Conservation (phyloP, 2,329 filamentous ascomycete genomes). For the Colletotrichum noveboracense region DNA sequence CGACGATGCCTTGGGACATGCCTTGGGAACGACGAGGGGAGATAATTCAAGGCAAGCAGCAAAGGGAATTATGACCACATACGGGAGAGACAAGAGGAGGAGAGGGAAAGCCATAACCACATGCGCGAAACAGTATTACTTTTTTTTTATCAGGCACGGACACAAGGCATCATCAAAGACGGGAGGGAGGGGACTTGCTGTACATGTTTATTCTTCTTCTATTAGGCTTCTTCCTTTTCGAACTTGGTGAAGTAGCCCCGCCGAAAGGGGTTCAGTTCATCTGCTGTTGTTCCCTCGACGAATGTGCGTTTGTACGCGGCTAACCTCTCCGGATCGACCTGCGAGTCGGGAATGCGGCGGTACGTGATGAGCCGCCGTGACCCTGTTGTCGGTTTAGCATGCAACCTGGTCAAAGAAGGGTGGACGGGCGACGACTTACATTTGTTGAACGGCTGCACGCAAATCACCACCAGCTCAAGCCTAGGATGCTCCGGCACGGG, state of each 20-base stretch:
- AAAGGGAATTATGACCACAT: background rate
- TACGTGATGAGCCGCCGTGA: slow-evolving; percentile 90
- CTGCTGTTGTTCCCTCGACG: slow-evolving; percentile 53
- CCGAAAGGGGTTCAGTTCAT: slow-evolving; percentile 67
- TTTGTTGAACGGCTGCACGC: slow-evolving; percentile 87
- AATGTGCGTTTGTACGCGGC: slow-evolving; percentile 31
- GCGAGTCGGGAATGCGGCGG: slow-evolving; percentile 67
- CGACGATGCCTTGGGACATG: slow-evolving; percentile 4
- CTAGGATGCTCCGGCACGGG: slow-evolving; percentile 77
- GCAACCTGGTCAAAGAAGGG: background rate
- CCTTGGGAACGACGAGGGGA: slow-evolving; percentile 5
- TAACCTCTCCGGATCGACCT: slow-evolving; percentile 53
- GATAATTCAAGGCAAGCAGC: background rate
- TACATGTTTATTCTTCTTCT: slow-evolving; percentile 4
- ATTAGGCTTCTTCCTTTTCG: slow-evolving; percentile 34
- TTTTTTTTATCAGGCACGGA: slow-evolving; percentile 9
- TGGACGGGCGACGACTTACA: slow-evolving; percentile 56
- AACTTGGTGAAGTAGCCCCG: slow-evolving; percentile 64
- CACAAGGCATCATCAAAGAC: slow-evolving; percentile 18
- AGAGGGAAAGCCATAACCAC: background rate
- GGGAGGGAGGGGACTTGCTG: background rate
- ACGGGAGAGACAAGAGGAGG: background rate
- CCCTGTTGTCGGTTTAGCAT: slow-evolving; percentile 56
- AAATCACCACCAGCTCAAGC: slow-evolving; percentile 76
- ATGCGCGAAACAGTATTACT: background rate